These are phyloP conservation scores for Trichocomaceae sp. DNA, from an alignment of 2,329 filamentous ascomycete genomes.

Conservation along the genomic window DNA sequence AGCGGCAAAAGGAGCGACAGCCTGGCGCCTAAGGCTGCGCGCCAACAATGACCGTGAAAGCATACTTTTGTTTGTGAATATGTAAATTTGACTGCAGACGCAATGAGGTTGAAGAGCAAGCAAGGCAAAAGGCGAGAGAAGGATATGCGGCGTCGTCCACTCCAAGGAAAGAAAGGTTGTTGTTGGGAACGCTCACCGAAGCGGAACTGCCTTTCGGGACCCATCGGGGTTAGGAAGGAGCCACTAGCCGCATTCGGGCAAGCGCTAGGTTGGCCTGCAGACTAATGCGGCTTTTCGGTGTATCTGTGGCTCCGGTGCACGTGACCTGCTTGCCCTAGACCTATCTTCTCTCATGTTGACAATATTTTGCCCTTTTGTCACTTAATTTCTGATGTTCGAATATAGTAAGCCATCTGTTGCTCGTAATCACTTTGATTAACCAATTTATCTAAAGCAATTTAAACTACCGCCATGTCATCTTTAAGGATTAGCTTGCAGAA, in stretches of 20 bases:
- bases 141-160: slow-evolving; percentile 5
- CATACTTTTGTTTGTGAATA: slow-evolving; percentile 41
- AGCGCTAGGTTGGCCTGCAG: not conserved
- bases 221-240: slow-evolving; percentile 3
- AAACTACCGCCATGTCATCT: too few species aligned
- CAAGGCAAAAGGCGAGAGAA: slow-evolving; percentile 16
- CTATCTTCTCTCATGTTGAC: too few species aligned
- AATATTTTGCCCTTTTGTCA: too few species aligned
- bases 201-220: not conserved
- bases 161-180: slow-evolving; percentile 3
- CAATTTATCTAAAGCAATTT: too few species aligned
- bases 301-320: not conserved
- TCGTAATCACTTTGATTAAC: too few species aligned
- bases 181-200: slow-evolving; percentile 1
- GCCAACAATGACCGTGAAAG: slow-evolving; percentile 64
- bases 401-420: too few species aligned
- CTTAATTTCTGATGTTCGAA: too few species aligned
- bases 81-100: not conserved
- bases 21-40: slow-evolving; percentile 52
- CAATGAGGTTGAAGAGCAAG: slow-evolving; percentile 3
- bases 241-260: not conserved
- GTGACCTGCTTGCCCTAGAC: not conserved
- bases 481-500: too few species aligned
- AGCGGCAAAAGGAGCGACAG: slow-evolving; percentile 38
- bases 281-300: not conserved